These are phyloP conservation scores for Vachellia pachyceras DNA, from an alignment of 306 rosid species.

Conservation along the genomic window DNA sequence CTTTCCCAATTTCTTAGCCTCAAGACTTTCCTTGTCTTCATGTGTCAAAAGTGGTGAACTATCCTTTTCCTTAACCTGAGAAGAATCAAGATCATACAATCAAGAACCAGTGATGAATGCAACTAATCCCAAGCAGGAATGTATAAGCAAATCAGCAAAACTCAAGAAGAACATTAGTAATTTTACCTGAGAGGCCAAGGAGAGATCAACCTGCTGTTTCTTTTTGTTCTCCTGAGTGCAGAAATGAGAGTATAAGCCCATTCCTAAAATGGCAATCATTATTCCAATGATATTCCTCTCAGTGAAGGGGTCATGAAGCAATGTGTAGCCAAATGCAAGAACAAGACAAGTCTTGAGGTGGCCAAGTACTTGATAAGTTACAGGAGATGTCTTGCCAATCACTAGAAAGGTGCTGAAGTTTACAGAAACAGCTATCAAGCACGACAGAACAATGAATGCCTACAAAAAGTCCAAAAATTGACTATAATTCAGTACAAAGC, in stretches of 20 bases:
- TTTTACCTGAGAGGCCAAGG: constrained; percentile 68
- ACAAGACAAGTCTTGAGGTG: constrained; percentile 99
- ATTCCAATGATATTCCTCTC: constrained; percentile 88
- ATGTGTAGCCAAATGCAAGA: constrained; percentile 91
- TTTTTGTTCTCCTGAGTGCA: constrained; percentile 81
- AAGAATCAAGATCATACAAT: neutral
- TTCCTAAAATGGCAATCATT: constrained; percentile 73
- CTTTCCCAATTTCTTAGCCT: constrained; percentile 73
- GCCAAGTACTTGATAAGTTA: constrained; percentile 94
- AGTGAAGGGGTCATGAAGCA: constrained; percentile 93
- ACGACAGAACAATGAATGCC: constrained; percentile 83
- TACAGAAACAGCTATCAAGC: constrained; percentile 91
- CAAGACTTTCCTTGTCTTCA: constrained; percentile 73
- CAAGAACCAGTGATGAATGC: neutral
- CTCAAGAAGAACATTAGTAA: neutral
- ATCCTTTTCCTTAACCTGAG: constrained; percentile 79
- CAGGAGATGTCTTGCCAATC: constrained; percentile 97
- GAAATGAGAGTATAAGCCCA: constrained; percentile 93
- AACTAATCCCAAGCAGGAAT: neutral
- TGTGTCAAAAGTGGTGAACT: constrained; percentile 61
- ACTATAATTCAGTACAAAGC: neutral
- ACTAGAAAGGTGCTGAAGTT: constrained; percentile 97
- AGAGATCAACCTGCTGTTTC: constrained; percentile 69
- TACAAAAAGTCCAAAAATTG: constrained; percentile 7
- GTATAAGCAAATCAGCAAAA: neutral